Base-by-base conservation (phyloP, 768 basidiomycete species). In the Rhizopogon vesiculosus region DNA sequence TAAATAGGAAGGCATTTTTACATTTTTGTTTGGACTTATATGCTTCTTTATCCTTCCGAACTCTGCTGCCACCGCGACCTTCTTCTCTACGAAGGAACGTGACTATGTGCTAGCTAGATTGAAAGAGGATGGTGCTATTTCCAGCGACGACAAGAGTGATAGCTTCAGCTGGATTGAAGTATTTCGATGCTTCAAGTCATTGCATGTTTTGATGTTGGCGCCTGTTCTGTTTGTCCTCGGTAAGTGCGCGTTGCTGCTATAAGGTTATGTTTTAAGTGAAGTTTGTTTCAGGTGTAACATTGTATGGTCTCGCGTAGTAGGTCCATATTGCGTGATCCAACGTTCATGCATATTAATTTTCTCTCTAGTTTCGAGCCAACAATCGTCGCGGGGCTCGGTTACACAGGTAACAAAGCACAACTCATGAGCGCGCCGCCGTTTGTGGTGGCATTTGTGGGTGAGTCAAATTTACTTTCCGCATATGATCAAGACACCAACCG, bases 301-400 rank as follows among this genome's bases (percentile, higher is more conserved):
- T 63, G 7, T 56, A 38, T 28, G 57, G 62, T 22, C 25, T 69
- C 18, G 59, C 56, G 33, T 71, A 59, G 68, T 71, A 52, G 58
- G 68, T 35, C 28, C 28, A 8, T 41, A 42, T 29, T 42, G 13
- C 51, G n/a, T 39, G 61, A 44, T 16, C 73, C 67, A 74, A 78
- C 54, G 74, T 75, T 4, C 7, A 13, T 55, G 10, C 12, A 69
- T 76, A 15, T 78, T 76, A 3, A 71, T 79, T 51, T 77, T 46
- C 61, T 71, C 42, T 58, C 52, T 45, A 83, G 88, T 61, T 91
- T 92, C 69, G 73, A 82, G 7, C 89, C 89, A 6, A 84, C 85
- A 3, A 88, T 92, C 67, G 81, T 91, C 6, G 73, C 80, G 31
- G 73, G 75, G 16, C 76, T 87, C 3, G 85, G 85, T 18, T 86